Evolutionary conservation across 1,284 basidiomycete genomes (phyloP), one percentile per base, ranked within the genome.

Genomic region (Moesziomyces parantarcticus): DNA sequence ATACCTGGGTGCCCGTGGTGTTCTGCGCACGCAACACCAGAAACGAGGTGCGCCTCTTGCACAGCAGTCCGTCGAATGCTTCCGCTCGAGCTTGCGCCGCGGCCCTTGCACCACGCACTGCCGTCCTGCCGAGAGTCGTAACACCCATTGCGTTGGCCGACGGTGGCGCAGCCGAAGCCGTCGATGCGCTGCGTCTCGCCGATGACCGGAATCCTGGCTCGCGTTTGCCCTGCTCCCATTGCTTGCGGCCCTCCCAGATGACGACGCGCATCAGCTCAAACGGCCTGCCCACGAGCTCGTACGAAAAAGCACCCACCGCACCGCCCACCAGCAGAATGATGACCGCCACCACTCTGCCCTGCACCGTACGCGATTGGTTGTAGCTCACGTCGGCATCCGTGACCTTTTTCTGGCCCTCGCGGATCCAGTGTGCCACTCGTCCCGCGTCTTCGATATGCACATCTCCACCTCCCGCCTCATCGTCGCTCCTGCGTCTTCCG

Each of bases 231-330:
- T 76, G 74, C 18, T 80, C 78, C 83, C 80, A 82, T 21, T 67
- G 57, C 43, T 79, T 68, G 8, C 79, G 42, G 0, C 84, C 83
- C 34, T 84, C 74, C 77, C 76, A 84, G 21, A 85, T 77, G 16
- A 83, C 84, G 3, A 73, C 73, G 10, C 84, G 69, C 65, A 80
- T 71, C 42, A 84, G 59, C 55, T 85, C 84, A 47, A 84, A 82
- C 5, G 84, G 84, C 7, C 84, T 57, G 1, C 83, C 81, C 7
- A 84, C 76, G 5, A 81, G 47, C 52, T 82, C 79, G 58, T 83
- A 83, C 11, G 75, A 48, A 23, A 75, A 57, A 0, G 81, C 81
- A 39, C 82, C 82, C 6, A 82, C 47, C 16, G 78, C 82, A 11
- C 82, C 82, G 40, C 82, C 82, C 0, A 71, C 56, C 13, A 77